Evolutionary conservation across 495 filamentous ascomycete species (phyloP), one percentile per base, ranked within the genome.

Genomic region (Xylaria sp.): DNA sequence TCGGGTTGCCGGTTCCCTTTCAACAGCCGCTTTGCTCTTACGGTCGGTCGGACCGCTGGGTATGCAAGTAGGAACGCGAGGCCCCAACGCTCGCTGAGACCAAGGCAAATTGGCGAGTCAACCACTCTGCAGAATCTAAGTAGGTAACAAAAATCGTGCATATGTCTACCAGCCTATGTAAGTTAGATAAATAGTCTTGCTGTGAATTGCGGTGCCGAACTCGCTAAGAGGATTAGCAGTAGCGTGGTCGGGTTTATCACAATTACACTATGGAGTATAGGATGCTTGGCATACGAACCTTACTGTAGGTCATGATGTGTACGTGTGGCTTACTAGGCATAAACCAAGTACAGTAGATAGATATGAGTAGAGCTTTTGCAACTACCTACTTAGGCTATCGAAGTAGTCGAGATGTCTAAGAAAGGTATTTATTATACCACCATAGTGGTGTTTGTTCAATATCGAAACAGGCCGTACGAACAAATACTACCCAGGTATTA

Each of bases 161-260:
- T 41, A 12, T 41, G 12, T 9, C 40, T 41, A 41, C 40, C 12
- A 48, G 24, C 50, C 50, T 15, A 53, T 11, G 24, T 15, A 29
- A 24, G 50, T 53, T 53, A 53, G 50, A 29, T 29, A 29, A 15
- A 26, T 53, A 19, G 11, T 21, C 37, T n/a, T 1, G 15, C 29
- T 37, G 55, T 53, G 55, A 14, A 33, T 57, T 33, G 5, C 17
- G 53, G 14, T 33, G 53, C 53, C 26, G 53, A 57, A 7, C 53
- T 33, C 53, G 31, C 33, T 21, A 33, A 57, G 26, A 31, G 15
- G 12, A 5, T 12, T 21, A 37, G 21, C 55, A 37, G 37, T 59
- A 59, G 57, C 57, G 57, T 5, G 33, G 33, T 37, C 29, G 37
- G 31, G 57, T 59, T 59, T 59, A 35, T 59, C 57, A 59, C 33